Conservation (phyloP, 306 rosid genomes). For the Fragaria ananassa region DNA sequence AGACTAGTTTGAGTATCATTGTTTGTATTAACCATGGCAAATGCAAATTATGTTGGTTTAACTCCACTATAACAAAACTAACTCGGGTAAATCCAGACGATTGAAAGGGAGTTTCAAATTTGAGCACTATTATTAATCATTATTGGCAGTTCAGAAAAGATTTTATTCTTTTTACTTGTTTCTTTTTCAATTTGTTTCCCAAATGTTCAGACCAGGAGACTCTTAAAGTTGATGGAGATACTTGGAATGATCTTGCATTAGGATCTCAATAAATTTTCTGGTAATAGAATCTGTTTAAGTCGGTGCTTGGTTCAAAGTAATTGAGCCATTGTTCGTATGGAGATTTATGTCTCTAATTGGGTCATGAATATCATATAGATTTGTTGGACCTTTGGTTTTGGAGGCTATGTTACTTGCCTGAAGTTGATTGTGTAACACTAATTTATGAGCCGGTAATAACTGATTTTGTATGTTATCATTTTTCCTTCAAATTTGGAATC, state of each 20-base stretch:
- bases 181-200: background rate
- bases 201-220: conserved; percentile 42
- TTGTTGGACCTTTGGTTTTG: background rate
- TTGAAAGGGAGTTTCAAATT: background rate
- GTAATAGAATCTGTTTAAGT: background rate
- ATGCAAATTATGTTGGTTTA: background rate
- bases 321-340: background rate
- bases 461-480: background rate
- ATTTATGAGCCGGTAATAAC: background rate
- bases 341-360: background rate
- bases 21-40: background rate
- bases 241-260: conserved; percentile 53
- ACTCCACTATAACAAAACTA: background rate
- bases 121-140: background rate
- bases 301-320: background rate
- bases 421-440: background rate
- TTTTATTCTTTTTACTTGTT: background rate
- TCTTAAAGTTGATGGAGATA: conserved; percentile 41
- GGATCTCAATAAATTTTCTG: conserved; percentile 27
- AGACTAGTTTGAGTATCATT: background rate
- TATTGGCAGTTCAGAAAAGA: background rate
- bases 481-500: background rate
- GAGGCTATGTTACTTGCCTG: background rate
- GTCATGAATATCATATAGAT: background rate
- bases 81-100: background rate